Conservation (phyloP, 495 filamentous ascomycete species). For the Hypomontagnella submonticulosa region DNA sequence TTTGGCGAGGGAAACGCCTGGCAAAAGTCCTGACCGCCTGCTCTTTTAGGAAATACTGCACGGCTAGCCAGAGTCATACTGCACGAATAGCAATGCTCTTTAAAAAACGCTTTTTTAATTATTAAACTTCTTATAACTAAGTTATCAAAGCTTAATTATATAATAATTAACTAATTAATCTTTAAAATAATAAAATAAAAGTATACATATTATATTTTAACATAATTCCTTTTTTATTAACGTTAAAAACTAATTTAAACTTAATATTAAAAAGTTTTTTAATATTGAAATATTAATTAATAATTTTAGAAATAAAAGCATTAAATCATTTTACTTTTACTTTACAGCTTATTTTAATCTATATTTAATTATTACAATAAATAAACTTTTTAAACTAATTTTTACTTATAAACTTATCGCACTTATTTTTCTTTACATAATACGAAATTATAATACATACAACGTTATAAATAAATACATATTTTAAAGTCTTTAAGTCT, state of each 20-base stretch:
- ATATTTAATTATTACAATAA: not conserved
- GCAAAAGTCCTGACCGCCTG: too few relatives aligned
- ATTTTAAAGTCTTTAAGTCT: too few relatives aligned
- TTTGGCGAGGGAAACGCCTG: too few relatives aligned
- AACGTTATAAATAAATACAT: not conserved
- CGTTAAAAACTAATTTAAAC: not conserved
- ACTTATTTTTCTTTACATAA: not conserved
- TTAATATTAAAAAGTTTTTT: not conserved
- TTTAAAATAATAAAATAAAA: not conserved
- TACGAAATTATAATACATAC: not conserved
- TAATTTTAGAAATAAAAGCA: not conserved
- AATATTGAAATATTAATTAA: not conserved
- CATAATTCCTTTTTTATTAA: not conserved
- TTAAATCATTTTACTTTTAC: not conserved
- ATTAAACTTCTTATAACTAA: not conserved
- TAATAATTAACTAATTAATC: not conserved
- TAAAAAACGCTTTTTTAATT: too few relatives aligned
- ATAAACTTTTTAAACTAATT: not conserved
- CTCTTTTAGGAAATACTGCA: too few relatives aligned
- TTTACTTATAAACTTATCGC: too few relatives aligned
- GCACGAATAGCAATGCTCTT: too few relatives aligned
- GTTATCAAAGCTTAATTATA: not conserved
- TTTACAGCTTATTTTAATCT: not conserved
- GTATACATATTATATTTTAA: not conserved
- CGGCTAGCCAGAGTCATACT: too few relatives aligned